These are phyloP conservation scores for Spathaspora passalidarum DNA, from an alignment of 805 yeast genomes.

Conservation along the genomic window DNA sequence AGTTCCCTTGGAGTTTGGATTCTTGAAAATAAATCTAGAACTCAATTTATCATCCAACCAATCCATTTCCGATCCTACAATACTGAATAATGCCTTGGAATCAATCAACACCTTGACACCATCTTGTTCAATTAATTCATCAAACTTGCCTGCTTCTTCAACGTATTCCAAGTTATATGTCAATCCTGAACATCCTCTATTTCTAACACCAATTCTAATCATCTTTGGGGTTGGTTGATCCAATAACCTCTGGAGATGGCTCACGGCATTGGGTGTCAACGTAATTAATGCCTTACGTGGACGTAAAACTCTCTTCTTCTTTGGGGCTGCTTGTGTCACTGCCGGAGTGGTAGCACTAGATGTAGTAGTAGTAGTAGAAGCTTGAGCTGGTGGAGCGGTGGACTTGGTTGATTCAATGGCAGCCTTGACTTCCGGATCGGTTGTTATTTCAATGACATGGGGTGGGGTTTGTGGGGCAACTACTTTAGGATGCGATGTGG, in stretches of 20 bases:
- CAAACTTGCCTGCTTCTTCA: constrained; percentile 87
- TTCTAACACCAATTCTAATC: constrained; percentile 89
- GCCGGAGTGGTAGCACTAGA: constrained; percentile 7
- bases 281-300: constrained; percentile 91
- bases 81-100: constrained; percentile 92
- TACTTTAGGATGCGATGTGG: constrained; percentile 2
- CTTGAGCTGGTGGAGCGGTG: not conserved
- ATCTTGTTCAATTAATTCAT: constrained; percentile 89
- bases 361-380: constrained; percentile 3
- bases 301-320: constrained; percentile 55
- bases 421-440: constrained; percentile 7
- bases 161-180: constrained; percentile 92
- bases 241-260: constrained; percentile 63
- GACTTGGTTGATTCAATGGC: constrained; percentile 3
- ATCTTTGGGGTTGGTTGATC: constrained; percentile 85
- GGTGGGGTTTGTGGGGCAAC: constrained; percentile 5
- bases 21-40: constrained; percentile 85
- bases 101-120: constrained; percentile 91
- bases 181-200: constrained; percentile 95
- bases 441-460: constrained; percentile 4
- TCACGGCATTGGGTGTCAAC: constrained; percentile 69
- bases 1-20: constrained; percentile 96
- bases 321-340: constrained; percentile 5
- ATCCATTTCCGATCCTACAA: constrained; percentile 97
- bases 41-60: constrained; percentile 93